Base-by-base conservation (phyloP, 139 green algal genomes). In the Chlamydomonas urium region DNA sequence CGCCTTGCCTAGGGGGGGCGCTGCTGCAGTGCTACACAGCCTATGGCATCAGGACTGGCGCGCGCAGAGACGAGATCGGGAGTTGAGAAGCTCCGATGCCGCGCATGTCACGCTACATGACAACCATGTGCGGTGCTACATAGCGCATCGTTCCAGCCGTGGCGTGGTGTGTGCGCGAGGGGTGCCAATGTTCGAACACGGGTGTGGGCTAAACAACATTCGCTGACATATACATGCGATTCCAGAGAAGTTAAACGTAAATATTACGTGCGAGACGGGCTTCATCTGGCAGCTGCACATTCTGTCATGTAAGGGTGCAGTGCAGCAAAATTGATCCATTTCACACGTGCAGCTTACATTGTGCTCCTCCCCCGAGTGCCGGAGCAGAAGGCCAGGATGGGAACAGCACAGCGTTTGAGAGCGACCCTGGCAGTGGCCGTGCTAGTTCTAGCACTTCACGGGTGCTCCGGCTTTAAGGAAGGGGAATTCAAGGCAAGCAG, bases 401-500 rank as follows among this genome's bases (percentile, higher is more conserved):
- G 53, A 50, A 24, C 42, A 14, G 42, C 8, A 24, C 42, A 24
- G 42, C 14, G 10, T 14, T 8, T 14, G 42, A 50, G 42, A 14
- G 42, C 42, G 17, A 5, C n/a, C 24, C 24, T 62, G 23, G n/a
- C 53, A 5, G 24, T 32, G 19, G 17, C 19, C 53, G 24, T 31
- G 10, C 5, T 62, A 62, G 10, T 62, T 5, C 23, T 31, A 14
- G 24, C 53, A 31, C 8, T 62, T 31, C 5, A 14, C 10, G 17
- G 5, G 17, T 8, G 10, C 24, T 45, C 31, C 17, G 89, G 75
- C 1, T 97, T 98, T 82, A 98, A 98, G 75, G 82, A 84, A 26
- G 76, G 97, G 1, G 93, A 98, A 36, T 98, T 98, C 79, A 97
- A 97, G 80, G 88, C 83, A 35, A 63, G 48, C 38, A 3, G 17